Base-by-base conservation (phyloP, 768 basidiomycete genomes). In the Lactarius akahatsu region DNA sequence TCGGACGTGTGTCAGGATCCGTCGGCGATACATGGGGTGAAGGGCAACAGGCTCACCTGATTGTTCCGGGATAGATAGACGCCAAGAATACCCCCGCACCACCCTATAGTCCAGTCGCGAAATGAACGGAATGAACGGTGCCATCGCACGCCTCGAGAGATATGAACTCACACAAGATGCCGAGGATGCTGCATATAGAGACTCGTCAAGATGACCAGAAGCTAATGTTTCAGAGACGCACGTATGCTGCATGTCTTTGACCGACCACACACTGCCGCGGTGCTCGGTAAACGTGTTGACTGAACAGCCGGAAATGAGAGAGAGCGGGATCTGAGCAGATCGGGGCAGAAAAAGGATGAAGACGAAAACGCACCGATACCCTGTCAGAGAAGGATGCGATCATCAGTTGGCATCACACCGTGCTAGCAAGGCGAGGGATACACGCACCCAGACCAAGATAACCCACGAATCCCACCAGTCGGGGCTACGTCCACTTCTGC, bases 171-270 rank as follows among this genome's bases (percentile, higher is more conserved):
- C 89, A 91, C 41, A 92, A 78, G 28, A 92, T 81, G 36, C 90
- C 90, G 9, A 94, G 78, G 59, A 90, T 85, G 2, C 90, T 92
- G 62, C 2, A 59, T 11, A 60, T 34, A 30, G 26, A n/a, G 40
- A 58, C 23, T 26, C 60, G 57, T 62, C 32, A 66, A 45, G 45
- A 57, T 57, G 54, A 36, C 28, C 43, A 61, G 23, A 34, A 52
- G 64, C 18, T 30, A 59, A 28, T 59, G 61, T 61, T 61, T 56
- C 55, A 55, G 36, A 52, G 7, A 81, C 90, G 69, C 73, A 92
- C 87, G 92, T 94, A 76, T 96, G 94, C 72, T 96, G 94, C 91
- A 95, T 91, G 75, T 96, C 95, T 75, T 96, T 95, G 61, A 89
- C 89, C 2, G 87, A 90, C 95, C 95, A 96, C 0, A 72, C 75